Base-by-base conservation (phyloP, 768 basidiomycete species). In the Collybiopsis luxurians region DNA sequence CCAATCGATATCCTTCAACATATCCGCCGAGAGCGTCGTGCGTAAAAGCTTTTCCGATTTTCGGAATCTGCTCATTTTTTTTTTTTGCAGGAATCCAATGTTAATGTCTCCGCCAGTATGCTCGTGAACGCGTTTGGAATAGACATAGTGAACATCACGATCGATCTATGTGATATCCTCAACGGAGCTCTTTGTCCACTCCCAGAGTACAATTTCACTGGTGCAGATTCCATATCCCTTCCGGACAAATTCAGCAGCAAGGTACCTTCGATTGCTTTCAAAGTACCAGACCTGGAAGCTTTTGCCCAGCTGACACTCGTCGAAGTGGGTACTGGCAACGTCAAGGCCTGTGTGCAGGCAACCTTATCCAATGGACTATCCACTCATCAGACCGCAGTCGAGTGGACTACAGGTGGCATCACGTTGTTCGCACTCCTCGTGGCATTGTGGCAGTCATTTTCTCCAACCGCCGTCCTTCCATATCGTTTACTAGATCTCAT, bases 331-430 rank as follows among this genome's bases (percentile, higher is more conserved):
- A 90, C 91, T 4, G 86, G 89, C 47, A 68, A 83, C 7, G 77
- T 91, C 59, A 91, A 87, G 53, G 92, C 94, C 0, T 99, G 96
- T 64, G 81, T 99, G 7, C 93, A 95, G 69, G 84, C 94, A 17
- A 95, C 94, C 2, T 75, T 98, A 11, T 87, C 92, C 17, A 99
- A 99, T 67, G 95, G 95, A 10, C 87, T 87, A 81, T 90, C 94
- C 1, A 81, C 85, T 1, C 84, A 83, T 58, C 90, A 91, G 67
- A 67, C 74, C 11, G 82, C 82, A 13, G 95, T 93, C 12, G 81
- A 85, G 62, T 96, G 92, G 90, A 75, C 81, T 1, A 87, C 89
- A 7, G 90, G 83, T 23, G 85, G 77, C 19, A 70, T 92, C 51
- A 74, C 83, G 6, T 66, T 92, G n/a, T 75, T 82, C 36, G 75